A percentile compares a stretch with the other conserved stretches of the same genome.
Conservation (phyloP, 805 yeast genomes). For the Priceomyces haplophilus region DNA sequence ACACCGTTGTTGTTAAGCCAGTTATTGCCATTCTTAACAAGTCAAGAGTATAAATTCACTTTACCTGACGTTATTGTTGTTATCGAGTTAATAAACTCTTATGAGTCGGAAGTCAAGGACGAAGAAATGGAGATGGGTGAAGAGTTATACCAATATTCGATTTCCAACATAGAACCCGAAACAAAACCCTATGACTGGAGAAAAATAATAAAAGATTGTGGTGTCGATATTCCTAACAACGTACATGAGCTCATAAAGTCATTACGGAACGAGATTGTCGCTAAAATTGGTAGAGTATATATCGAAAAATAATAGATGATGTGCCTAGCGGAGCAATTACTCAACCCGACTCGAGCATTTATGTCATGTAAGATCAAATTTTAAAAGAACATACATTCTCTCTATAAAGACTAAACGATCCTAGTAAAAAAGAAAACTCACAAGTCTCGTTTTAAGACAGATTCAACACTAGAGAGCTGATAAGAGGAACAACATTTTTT, state of each 20-base stretch:
- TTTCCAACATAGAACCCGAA: constrained; percentile 18
- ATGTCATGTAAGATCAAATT: background rate
- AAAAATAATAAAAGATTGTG: constrained; percentile 14
- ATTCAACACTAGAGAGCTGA: background rate
- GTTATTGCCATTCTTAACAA: constrained; percentile 39
- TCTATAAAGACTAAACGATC: constrained; percentile 2
- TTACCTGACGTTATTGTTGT: constrained; percentile 33
- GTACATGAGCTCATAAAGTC: constrained; percentile 23
- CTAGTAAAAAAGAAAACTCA: background rate
- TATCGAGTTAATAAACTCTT: constrained; percentile 39
- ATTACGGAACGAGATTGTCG: constrained; percentile 31
- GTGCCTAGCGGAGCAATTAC: no score
- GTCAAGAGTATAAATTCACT: constrained; percentile 14
- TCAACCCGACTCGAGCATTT: no score
- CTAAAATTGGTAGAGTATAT: constrained; percentile 35
- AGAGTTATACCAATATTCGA: constrained; percentile 29
- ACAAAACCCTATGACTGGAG: constrained; percentile 38
- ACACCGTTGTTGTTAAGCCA: constrained; percentile 50
- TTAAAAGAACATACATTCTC: constrained; percentile 3
- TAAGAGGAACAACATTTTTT: background rate
- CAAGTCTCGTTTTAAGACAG: background rate
- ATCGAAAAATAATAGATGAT: constrained; percentile 13
- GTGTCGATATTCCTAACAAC: constrained; percentile 20
- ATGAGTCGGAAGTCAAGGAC: constrained; percentile 21
- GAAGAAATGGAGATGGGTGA: constrained; percentile 29